Evolutionary conservation across 2,329 filamentous ascomycete genomes (phyloP), one percentile per base, ranked within the genome.

Genomic region (Hymenoscyphus occultus): DNA sequence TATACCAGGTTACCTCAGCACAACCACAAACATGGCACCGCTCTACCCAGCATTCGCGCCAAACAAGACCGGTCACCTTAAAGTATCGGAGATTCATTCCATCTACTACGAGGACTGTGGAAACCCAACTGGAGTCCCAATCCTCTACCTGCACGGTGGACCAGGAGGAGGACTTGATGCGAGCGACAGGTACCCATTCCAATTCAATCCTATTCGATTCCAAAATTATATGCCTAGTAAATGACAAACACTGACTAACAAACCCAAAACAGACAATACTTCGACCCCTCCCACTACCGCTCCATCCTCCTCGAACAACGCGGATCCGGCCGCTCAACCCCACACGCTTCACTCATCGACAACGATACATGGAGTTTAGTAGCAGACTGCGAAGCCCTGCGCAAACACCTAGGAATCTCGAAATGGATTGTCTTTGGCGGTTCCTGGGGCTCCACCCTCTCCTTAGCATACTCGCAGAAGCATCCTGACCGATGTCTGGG

Each of bases 381-480:
- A 2, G 68, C 75, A n/a, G 81, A 83, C 65, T 78, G 82, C 67
- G 80, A 82, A 65, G 69, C 71, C 1, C 71, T 82, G 1, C 76
- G 81, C 48, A 66, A 74, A 16, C 78, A 81, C 61, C 73, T 82
- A 6, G 62, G 73, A 0, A 78, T 82, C 39, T 51, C 70, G 7
- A 80, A 80, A 70, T 82, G 80, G 81, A 74, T 78, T 45, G 77
- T 82, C 3, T 83, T 81, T 65, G 81, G 81, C 48, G 80, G 80
- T 1, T 81, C 80, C 0, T 82, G 80, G 80, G 80, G 80, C 40
- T 79, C 78, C 3, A 80, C 80, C 0, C 74, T 82, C 16, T 72
- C 79, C 0, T 72, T 82, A 0, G 74, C 78, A 31, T 82, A 82
- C 69, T 73, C 80, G 0, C 76, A 82, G 67, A 74, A 75, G 0